Percentiles rank a stretch among this genome's conserved stretches.
Conservation (phyloP, 331 rosid species). For the Cydonia oblonga region DNA sequence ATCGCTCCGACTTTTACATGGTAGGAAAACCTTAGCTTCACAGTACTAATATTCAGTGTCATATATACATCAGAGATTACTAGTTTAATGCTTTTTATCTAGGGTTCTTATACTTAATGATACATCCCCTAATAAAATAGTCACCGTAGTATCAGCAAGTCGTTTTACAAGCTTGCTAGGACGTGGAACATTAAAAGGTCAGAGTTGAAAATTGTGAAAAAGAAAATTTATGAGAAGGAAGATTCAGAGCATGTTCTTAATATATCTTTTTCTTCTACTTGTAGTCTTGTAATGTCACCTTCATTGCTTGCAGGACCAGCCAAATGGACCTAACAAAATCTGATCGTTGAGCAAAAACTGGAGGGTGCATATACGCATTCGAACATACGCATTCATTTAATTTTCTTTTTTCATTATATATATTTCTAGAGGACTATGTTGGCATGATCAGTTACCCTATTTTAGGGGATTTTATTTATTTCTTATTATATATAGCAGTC, state of each 20-base stretch:
- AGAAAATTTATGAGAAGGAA: neutral
- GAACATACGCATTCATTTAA: neutral
- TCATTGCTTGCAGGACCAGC: slow-evolving; percentile 7
- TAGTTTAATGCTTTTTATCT: neutral
- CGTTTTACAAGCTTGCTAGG: neutral
- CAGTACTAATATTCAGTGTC: neutral
- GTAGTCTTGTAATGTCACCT: neutral
- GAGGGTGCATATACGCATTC: neutral
- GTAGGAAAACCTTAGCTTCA: neutral
- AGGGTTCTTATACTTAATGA: neutral
- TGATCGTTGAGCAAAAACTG: neutral
- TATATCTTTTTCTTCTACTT: neutral
- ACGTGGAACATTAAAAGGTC: neutral
- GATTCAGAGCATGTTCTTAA: slow-evolving; percentile 9
- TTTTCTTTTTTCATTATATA: neutral
- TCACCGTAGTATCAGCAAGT: neutral
- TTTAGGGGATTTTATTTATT: no score
- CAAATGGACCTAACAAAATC: neutral
- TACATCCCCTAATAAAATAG: neutral
- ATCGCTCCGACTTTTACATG: neutral
- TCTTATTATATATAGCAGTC: neutral
- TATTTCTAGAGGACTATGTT: neutral
- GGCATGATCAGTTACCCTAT: neutral
- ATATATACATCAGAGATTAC: neutral
- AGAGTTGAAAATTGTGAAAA: neutral